A percentile compares a stretch with the other conserved stretches of the same genome.
These are phyloP conservation scores for Cadophora sp. DNA, from an alignment of 2,329 filamentous ascomycete species.

Conservation along the genomic window DNA sequence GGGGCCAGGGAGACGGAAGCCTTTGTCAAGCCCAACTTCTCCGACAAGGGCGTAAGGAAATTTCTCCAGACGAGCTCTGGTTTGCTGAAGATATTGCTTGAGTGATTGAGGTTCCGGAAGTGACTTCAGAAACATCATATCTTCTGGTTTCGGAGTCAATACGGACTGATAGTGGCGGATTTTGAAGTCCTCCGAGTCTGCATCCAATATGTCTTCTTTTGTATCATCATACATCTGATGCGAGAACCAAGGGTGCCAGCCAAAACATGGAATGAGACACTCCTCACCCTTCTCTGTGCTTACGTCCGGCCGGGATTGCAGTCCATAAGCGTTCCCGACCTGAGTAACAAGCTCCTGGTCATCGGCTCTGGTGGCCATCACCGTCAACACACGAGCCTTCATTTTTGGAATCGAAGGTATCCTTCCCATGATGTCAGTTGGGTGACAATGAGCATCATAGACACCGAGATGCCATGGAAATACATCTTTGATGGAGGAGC, in stretches of 20 bases:
- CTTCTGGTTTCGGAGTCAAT: conserved; percentile 60
- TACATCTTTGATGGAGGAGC: conserved; percentile 17
- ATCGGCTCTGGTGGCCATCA: conserved; percentile 79
- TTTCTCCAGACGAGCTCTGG: conserved; percentile 58
- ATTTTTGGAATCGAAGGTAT: conserved; percentile 65
- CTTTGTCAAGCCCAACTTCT: conserved; percentile 79
- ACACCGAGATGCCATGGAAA: conserved; percentile 76
- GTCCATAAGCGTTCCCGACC: conserved; percentile 61
- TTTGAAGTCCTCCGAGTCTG: conserved; percentile 45
- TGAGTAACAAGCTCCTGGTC: conserved; percentile 76
- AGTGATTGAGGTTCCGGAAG: conserved; percentile 68
- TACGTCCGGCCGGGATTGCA: conserved; percentile 45
- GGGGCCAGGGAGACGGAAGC: conserved; percentile 73
- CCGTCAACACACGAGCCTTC: conserved; percentile 69
- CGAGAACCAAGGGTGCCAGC: conserved; percentile 89
- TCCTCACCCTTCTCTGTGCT: conserved; percentile 42
- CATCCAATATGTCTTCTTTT: conserved; percentile 30
- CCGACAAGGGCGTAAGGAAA: conserved; percentile 73
- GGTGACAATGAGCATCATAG: conserved; percentile 84
- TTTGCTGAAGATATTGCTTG: conserved; percentile 62
- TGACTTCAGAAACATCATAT: conserved; percentile 49
- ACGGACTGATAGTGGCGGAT: conserved; percentile 71
- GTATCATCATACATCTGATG: conserved; percentile 74
- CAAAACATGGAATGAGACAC: conserved; percentile 74
- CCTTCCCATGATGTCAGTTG: conserved; percentile 76